Conservation (phyloP, 2,329 filamentous ascomycete species). For the Talaromyces funiculosus region DNA sequence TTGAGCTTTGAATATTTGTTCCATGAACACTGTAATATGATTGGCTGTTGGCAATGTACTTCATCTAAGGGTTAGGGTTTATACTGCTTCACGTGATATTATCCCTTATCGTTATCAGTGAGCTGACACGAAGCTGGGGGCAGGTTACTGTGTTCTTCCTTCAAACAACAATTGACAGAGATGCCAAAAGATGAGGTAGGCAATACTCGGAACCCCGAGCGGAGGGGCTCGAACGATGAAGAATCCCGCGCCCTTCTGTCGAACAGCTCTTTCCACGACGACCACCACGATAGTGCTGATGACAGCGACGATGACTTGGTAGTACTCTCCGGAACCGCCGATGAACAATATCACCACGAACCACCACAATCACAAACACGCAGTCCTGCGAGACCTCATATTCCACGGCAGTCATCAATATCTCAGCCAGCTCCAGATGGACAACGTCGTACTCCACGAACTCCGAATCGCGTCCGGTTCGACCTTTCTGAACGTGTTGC, state of each 20-base stretch:
- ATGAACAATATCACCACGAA: slow-evolving; percentile 16
- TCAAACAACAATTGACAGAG: slow-evolving; percentile 26
- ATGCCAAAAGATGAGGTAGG: slow-evolving; percentile 39
- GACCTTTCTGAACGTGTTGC: slow-evolving; percentile 38
- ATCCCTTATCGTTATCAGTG: slow-evolving; percentile 19
- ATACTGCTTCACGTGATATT: slow-evolving; percentile 21
- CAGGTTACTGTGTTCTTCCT: slow-evolving; percentile 17
- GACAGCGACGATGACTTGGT: slow-evolving; percentile 25
- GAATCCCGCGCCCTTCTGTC: slow-evolving; percentile 32
- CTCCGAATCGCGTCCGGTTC: slow-evolving; percentile 66
- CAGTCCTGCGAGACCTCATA: slow-evolving; percentile 13
- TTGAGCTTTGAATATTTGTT: neutral
- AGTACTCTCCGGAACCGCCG: slow-evolving; percentile 20
- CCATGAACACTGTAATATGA: neutral
- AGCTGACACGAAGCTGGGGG: slow-evolving; percentile 17
- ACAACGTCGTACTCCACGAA: slow-evolving; percentile 50
- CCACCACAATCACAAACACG: slow-evolving; percentile 15
- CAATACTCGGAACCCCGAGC: slow-evolving; percentile 29
- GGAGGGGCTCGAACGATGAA: slow-evolving; percentile 23
- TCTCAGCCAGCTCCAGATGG: slow-evolving; percentile 36
- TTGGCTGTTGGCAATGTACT: neutral
- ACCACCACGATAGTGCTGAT: neutral
- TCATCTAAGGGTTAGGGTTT: neutral
- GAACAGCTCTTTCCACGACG: slow-evolving; percentile 17
- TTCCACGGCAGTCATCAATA: slow-evolving; percentile 38